Percentiles rank a stretch among this genome's conserved stretches.
These are phyloP conservation scores for Gossypium bickii DNA, from an alignment of 345 rosid genomes.

Conservation along the genomic window DNA sequence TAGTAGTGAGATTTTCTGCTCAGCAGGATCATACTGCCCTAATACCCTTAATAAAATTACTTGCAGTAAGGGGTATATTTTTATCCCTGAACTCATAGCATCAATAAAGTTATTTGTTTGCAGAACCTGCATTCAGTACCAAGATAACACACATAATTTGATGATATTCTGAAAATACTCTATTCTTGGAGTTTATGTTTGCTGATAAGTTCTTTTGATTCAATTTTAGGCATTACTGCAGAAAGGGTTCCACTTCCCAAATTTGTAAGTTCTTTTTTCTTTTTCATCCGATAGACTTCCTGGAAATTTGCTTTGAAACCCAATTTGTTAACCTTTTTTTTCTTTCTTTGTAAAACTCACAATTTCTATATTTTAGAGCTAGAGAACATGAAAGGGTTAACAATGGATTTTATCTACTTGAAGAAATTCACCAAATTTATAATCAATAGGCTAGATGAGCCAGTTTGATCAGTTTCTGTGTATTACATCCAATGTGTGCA, in stretches of 20 bases:
- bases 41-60: conserved; percentile 46
- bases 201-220: conserved; percentile 23
- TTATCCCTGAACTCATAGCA: conserved; percentile 28
- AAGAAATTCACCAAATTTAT: background rate
- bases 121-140: background rate
- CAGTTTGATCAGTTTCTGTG: background rate
- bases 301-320: background rate
- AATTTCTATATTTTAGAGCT: background rate
- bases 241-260: conserved; percentile 69
- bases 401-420: background rate
- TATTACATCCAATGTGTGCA: background rate
- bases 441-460: background rate
- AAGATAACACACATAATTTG: background rate
- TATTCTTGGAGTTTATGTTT: conserved; percentile 9
- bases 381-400: background rate
- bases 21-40: conserved; percentile 85
- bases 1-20: conserved; percentile 66
- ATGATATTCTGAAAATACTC: conserved; percentile 11
- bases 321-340: background rate
- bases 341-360: background rate
- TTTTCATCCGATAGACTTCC: background rate
- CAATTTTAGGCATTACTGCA: conserved; percentile 65
- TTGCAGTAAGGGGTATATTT: conserved; percentile 81
- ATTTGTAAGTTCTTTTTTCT: conserved; percentile 37
- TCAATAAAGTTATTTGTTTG: background rate